Conservation (phyloP, 768 basidiomycete genomes). For the Mycena vitilis region DNA sequence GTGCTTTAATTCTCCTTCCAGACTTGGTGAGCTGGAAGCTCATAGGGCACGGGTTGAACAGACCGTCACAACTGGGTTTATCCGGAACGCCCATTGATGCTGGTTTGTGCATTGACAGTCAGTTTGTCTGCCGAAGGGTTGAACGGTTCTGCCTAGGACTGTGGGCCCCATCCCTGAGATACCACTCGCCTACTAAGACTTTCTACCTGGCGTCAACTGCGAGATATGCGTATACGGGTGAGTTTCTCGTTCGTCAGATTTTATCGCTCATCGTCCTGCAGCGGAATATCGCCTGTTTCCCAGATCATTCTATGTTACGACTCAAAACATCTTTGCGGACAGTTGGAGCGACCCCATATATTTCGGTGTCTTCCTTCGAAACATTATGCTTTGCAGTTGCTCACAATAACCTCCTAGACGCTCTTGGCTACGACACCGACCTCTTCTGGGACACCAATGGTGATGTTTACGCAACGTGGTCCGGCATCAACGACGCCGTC, state of each 20-base stretch:
- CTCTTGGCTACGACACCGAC: conserved; percentile 53
- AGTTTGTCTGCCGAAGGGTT: background rate
- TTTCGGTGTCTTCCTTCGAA: conserved; percentile 43
- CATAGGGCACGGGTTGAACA: conserved; percentile 52
- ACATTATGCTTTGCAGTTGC: background rate
- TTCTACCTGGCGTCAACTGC: conserved; percentile 52
- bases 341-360: conserved; percentile 56
- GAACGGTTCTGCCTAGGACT: conserved; percentile 36
- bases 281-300: conserved; percentile 53
- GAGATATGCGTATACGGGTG: conserved; percentile 54
- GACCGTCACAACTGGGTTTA: conserved; percentile 49
- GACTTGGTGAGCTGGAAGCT: conserved; percentile 50
- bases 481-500: conserved; percentile 51
- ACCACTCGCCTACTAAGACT: conserved; percentile 45
- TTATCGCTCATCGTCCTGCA: conserved; percentile 28
- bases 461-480: conserved; percentile 52
- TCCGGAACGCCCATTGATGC: conserved; percentile 54
- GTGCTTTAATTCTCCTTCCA: background rate
- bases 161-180: conserved; percentile 52
- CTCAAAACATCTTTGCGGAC: conserved; percentile 51
- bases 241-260: conserved; percentile 16
- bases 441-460: conserved; percentile 56
- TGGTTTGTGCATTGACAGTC: conserved; percentile 36
- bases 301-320: conserved; percentile 53
- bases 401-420: conserved; percentile 38